Evolutionary conservation across 495 filamentous ascomycete genomes (phyloP), one percentile per base, ranked within the genome.

Genomic region (Polyplosphaeria fusca): DNA sequence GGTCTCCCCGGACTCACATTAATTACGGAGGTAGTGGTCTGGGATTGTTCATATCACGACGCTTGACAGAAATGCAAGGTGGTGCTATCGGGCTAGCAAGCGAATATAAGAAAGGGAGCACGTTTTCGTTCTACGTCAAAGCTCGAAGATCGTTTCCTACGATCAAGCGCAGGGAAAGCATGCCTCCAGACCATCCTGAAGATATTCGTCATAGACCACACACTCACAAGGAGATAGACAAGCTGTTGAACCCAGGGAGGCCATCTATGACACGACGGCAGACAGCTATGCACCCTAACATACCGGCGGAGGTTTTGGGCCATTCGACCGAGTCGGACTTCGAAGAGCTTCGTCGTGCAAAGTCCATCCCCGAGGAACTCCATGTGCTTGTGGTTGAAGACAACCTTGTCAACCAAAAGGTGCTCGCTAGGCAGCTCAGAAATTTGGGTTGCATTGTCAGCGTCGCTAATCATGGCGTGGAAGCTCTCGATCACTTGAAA

Each of bases 351-450:
- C n/a, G 39, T 13, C 16, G 25, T 7, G 35, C 47, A 11, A 20
- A 45, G 40, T 2, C 18, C 27, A n/a, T 40, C 24, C 43, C 44
- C 2, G 25, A 55, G 12, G 27, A 14, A 1, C 47, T 61, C 5
- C 61, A 61, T 27, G 43, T 67, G 4, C 58, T 68, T 3, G 37
- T 70, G 22, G 67, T 67, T 4, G 66, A 68, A 47, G 68, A 72
- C 54, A 72, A 72, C 44, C 48, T 70, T 12, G 64, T 72, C 43
- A 72, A 72, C 47, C 68, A 71, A 47, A 53, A 59, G 23, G 61
- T 72, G 28, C 43, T 71, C 5, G 55, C 48, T 27, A 66, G 60
- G 26, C 68, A 71, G 37, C 47, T 72, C 19, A 37, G 57, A 30
- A 57, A 49, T 22, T 38, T 55, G 5, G 65, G 61, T 14, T 68